phyloP scores from a whole-genome alignment of 1,284 basidiomycete species.

The Phenoliferia sp. region DNA sequence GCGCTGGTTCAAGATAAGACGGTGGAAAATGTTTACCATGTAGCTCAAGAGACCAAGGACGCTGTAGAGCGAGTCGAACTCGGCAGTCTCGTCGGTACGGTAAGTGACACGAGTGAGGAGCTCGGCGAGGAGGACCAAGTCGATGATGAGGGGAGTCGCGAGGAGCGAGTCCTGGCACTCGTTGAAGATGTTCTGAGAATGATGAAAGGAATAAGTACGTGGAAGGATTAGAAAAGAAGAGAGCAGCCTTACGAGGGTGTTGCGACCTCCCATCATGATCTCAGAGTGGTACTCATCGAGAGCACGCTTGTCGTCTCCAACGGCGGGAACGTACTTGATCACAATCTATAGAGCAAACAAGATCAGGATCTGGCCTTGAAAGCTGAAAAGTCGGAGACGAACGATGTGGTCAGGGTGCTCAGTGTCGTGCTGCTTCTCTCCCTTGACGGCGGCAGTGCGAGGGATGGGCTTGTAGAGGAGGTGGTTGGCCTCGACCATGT shows the following conservation, averaged over 20 bases:
- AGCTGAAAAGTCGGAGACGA: constrained; percentile 16
- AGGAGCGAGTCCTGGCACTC: constrained; percentile 95
- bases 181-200: constrained; percentile 80
- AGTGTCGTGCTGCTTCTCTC: constrained; percentile 53
- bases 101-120: constrained; percentile 87
- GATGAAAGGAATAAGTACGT: constrained; percentile 30
- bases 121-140: constrained; percentile 89
- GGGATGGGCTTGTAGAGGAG: constrained; percentile 76
- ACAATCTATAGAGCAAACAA: constrained; percentile 1
- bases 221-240: neutral
- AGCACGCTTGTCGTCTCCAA: constrained; percentile 93
- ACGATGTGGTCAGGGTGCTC: constrained; percentile 93
- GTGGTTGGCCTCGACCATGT: constrained; percentile 89
- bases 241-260: constrained; percentile 33
- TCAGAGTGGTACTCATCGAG: constrained; percentile 99
- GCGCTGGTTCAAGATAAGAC: neutral
- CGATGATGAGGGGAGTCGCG: constrained; percentile 91
- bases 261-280: constrained; percentile 55
- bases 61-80: constrained; percentile 73
- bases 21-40: constrained; percentile 52
- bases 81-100: constrained; percentile 53
- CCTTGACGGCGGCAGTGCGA: constrained; percentile 37
- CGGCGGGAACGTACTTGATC: constrained; percentile 62
- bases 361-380: neutral
- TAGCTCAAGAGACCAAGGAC: constrained; percentile 85